phyloP scores from a whole-genome alignment of 2,329 filamentous ascomycete genomes.

The Microdochium paspali region DNA sequence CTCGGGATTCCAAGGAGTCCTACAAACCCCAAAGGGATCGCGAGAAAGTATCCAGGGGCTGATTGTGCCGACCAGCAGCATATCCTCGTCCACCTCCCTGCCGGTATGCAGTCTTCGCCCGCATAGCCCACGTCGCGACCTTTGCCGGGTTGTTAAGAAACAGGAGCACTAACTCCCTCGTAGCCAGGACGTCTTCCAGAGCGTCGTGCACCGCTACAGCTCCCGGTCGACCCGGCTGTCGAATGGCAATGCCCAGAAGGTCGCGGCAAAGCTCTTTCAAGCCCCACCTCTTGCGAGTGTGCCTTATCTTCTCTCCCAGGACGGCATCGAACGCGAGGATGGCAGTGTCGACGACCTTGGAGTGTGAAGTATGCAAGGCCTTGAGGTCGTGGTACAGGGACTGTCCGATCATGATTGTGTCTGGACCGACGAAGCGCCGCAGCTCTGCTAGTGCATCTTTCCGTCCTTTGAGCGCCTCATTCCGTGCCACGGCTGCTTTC shows the following conservation, averaged over 20 bases:
- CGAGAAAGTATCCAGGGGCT: no score
- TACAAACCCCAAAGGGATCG: no score
- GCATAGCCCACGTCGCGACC: constrained; percentile 9
- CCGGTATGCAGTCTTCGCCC: no score
- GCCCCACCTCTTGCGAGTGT: constrained; percentile 12
- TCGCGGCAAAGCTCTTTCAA: constrained; percentile 21
- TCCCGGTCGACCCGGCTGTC: constrained; percentile 12
- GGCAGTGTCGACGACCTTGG: constrained; percentile 26
- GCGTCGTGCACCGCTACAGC: constrained; percentile 25
- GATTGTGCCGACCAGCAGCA: no score
- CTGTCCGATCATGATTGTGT: constrained; percentile 33
- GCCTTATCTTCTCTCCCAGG: neutral
- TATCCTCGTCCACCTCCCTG: no score
- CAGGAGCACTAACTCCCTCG: constrained; percentile 32
- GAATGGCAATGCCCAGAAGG: constrained; percentile 22
- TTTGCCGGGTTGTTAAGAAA: constrained; percentile 22
- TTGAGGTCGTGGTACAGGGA: constrained; percentile 28
- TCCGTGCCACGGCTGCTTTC: constrained; percentile 13
- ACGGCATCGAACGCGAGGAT: constrained; percentile 24
- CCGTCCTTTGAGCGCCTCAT: constrained; percentile 24
- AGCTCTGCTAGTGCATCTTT: constrained; percentile 24
- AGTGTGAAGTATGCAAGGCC: constrained; percentile 28
- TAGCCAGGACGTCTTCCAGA: constrained; percentile 34
- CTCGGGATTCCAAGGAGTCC: no score
- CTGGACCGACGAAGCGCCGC: constrained; percentile 24